Base-by-base conservation (phyloP, 106 monocot genomes). In the Hemerocallis citrina region DNA sequence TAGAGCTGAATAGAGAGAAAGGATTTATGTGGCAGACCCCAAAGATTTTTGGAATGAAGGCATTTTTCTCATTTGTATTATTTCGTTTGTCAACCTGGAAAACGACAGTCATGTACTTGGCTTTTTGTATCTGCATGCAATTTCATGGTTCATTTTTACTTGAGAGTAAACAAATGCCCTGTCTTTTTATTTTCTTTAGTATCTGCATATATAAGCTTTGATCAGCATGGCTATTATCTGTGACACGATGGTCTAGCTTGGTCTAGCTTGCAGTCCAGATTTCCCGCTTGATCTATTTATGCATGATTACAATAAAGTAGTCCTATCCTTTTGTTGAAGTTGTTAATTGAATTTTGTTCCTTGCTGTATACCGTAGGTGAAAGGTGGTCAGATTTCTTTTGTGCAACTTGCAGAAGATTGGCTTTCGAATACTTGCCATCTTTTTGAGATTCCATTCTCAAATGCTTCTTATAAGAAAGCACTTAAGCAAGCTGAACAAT, bases 401-500 rank as follows among this genome's bases (percentile, higher is more conserved):
- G 37, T 31, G 34, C 69, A 85, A 67, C 85, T 89, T 51, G 85
- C 85, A 32, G 78, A 89, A 51, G 70, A 76, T 62, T 89, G 89
- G 89, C 75, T 81, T 61, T 72, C 61, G 11, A 70, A 79, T 45
- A 23, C 81, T 55, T 54, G 70, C 59, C 69, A 75, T 6, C 66
- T 85, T 59, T 70, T 85, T n/a, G 70, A 81, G 69, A 65, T 66
- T 32, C 78, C 89, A 22, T 85, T 85, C 47, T 69, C 67, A 1
- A 59, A 68, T 57, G 21, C 55, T 51, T 62, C 75, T 70, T 89
- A 70, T 68, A 25, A 21, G 44, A 70, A 46, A 52, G 74, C 73
- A 30, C 70, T 89, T 17, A 63, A 75, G 59, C 76, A 89, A 44
- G 85, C 81, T 20, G 81, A 89, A 47, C 89, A 89, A 55, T 89